These are phyloP conservation scores for Fusarium globosum DNA, from an alignment of 2,329 filamentous ascomycete genomes.

Conservation along the genomic window DNA sequence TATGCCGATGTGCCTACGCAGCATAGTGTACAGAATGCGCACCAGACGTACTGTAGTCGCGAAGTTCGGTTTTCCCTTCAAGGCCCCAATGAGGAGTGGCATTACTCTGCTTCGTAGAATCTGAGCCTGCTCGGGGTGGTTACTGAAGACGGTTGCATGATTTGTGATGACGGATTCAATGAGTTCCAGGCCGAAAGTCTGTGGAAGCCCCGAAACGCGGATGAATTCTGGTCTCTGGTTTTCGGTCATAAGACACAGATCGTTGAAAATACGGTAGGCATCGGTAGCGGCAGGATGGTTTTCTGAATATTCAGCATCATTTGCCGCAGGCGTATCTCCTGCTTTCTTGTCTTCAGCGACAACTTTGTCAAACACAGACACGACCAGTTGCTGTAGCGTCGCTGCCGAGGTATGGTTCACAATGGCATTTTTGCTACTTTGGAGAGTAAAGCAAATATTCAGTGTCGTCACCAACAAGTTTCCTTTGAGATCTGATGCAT, in stretches of 20 bases:
- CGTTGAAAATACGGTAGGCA: constrained; percentile 87
- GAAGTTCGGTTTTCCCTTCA: constrained; percentile 84
- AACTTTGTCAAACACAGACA: constrained; percentile 93
- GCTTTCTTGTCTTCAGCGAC: constrained; percentile 75
- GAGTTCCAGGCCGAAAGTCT: constrained; percentile 88
- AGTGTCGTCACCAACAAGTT: constrained; percentile 84
- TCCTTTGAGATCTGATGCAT: constrained; percentile 81
- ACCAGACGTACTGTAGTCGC: constrained; percentile 84
- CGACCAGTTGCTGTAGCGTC: constrained; percentile 94
- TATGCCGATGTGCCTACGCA: constrained; percentile 80
- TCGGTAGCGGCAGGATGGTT: constrained; percentile 84
- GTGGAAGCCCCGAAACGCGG: constrained; percentile 79
- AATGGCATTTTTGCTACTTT: constrained; percentile 90
- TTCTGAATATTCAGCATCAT: constrained; percentile 70
- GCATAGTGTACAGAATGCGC: constrained; percentile 83
- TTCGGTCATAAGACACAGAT: constrained; percentile 88
- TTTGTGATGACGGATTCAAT: constrained; percentile 91
- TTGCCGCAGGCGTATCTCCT: constrained; percentile 67
- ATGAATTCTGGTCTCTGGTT: constrained; percentile 86
- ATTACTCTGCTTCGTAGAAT: constrained; percentile 82
- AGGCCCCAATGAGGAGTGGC: constrained; percentile 81
- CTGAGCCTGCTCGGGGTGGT: constrained; percentile 83
- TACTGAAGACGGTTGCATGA: constrained; percentile 81
- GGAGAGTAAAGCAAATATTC: constrained; percentile 91
- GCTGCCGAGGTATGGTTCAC: constrained; percentile 96